phyloP scores from a whole-genome alignment of 2,329 filamentous ascomycete species.

The Rachicladosporium sp. region DNA sequence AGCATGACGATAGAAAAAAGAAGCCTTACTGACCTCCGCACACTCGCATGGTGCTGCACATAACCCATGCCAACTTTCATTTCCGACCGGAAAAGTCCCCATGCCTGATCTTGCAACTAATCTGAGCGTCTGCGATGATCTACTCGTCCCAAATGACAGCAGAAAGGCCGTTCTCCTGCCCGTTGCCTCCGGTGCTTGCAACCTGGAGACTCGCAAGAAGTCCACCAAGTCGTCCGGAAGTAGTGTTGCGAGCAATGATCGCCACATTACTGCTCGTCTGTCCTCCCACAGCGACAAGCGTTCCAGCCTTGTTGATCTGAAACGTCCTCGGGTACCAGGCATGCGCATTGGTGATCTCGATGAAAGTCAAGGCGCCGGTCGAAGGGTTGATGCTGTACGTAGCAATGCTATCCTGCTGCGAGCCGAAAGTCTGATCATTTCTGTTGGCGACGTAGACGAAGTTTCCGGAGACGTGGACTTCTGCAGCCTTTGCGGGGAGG shows the following conservation, averaged over 20 bases:
- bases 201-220: slow-evolving; percentile 5
- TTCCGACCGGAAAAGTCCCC: too few species aligned
- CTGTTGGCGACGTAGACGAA: slow-evolving; percentile 25
- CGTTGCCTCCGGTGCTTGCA: slow-evolving; percentile 4
- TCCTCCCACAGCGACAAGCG: slow-evolving; percentile 5
- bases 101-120: too few species aligned
- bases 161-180: slow-evolving; percentile 6
- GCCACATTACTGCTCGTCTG: slow-evolving; percentile 8
- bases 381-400: slow-evolving; percentile 21
- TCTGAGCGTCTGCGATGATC: not conserved
- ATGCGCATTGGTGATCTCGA: slow-evolving; percentile 20
- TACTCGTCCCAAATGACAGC: slow-evolving; percentile 8
- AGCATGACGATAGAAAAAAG: too few species aligned
- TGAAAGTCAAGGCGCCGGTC: slow-evolving; percentile 19
- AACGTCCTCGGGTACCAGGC: slow-evolving; percentile 25
- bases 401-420: slow-evolving; percentile 21
- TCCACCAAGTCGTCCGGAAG: slow-evolving; percentile 1
- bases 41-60: too few species aligned
- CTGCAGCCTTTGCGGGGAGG: slow-evolving; percentile 17
- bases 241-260: slow-evolving; percentile 2
- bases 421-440: slow-evolving; percentile 24
- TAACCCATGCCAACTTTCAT: too few species aligned
- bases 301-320: slow-evolving; percentile 7
- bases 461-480: slow-evolving; percentile 22
- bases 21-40: too few species aligned